Evolutionary conservation across 2,329 filamentous ascomycete species (phyloP).

Genomic region (Penicillium sp.): DNA sequence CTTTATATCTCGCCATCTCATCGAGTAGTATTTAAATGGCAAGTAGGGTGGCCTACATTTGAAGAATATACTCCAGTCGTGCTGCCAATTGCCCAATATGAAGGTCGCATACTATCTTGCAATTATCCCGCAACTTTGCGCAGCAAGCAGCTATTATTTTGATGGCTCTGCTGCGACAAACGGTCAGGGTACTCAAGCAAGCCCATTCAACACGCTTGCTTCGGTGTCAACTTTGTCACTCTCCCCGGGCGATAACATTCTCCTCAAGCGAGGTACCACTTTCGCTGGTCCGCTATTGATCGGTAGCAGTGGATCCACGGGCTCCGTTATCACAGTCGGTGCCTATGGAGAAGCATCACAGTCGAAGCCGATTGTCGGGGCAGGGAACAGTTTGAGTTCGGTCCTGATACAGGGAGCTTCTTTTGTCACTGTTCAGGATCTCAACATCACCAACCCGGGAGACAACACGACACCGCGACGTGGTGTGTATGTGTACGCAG

Average conservation of each 20-base stretch:
- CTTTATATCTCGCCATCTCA: not conserved
- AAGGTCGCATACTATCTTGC: not conserved
- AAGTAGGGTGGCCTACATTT: not conserved
- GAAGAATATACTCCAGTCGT: not conserved
- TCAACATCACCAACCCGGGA: slow-evolving; percentile 4
- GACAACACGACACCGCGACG: not conserved
- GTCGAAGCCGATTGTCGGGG: not conserved
- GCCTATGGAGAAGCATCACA: not conserved
- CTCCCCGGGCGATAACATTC: not conserved
- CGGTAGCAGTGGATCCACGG: not conserved
- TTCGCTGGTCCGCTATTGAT: not conserved
- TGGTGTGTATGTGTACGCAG: slow-evolving; percentile 1
- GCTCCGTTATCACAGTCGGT: not conserved
- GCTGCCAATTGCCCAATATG: not conserved
- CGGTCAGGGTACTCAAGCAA: not conserved
- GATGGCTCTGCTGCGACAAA: not conserved
- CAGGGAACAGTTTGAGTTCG: not conserved
- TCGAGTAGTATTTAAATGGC: not conserved
- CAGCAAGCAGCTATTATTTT: not conserved
- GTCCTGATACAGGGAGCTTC: not conserved
- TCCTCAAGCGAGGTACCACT: not conserved
- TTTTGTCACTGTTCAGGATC: slow-evolving; percentile 3
- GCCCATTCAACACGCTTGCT: not conserved
- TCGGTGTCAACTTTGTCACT: not conserved
- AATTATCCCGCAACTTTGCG: not conserved